Percentiles rank a stretch among this genome's conserved stretches.
These are phyloP conservation scores for Blastobotrys mokoenaii DNA, from an alignment of 805 yeast genomes.

Conservation along the genomic window DNA sequence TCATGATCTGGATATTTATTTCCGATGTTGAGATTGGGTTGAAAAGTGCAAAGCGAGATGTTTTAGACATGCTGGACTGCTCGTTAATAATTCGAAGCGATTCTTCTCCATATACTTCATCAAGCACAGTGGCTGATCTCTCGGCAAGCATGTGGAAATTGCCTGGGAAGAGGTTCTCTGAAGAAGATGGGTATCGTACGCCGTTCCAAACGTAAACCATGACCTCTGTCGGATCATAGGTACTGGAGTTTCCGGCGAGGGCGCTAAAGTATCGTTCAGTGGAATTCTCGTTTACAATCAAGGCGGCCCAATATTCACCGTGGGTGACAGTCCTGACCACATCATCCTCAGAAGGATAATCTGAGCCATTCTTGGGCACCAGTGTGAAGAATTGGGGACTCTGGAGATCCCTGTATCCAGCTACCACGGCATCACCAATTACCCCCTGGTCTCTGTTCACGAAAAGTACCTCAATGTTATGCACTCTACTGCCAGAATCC, in stretches of 20 bases:
- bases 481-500: neutral
- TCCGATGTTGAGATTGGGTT: slow-evolving; percentile 3
- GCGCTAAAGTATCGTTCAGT: slow-evolving; percentile 4
- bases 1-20: slow-evolving; percentile 6
- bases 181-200: slow-evolving; percentile 4
- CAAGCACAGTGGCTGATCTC: neutral
- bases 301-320: slow-evolving; percentile 11
- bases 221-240: slow-evolving; percentile 5
- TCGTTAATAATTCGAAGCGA: slow-evolving; percentile 1
- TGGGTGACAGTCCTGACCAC: slow-evolving; percentile 3
- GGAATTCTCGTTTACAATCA: slow-evolving; percentile 5
- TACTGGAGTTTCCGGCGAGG: neutral
- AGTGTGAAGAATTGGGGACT: slow-evolving; percentile 7
- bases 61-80: slow-evolving; percentile 2
- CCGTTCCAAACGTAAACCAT: slow-evolving; percentile 10
- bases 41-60: neutral
- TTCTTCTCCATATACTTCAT: slow-evolving; percentile 2
- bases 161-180: slow-evolving; percentile 1
- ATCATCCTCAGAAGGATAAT: neutral
- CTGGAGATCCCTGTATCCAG: slow-evolving; percentile 6
- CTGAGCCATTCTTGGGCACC: neutral
- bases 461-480: slow-evolving; percentile 6
- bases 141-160: slow-evolving; percentile 2
- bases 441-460: slow-evolving; percentile 8
- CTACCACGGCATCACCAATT: slow-evolving; percentile 5